Evolutionary conservation across 139 green algal genomes (phyloP), one percentile per base, ranked within the genome.

Genomic region (Chlorella sp.): DNA sequence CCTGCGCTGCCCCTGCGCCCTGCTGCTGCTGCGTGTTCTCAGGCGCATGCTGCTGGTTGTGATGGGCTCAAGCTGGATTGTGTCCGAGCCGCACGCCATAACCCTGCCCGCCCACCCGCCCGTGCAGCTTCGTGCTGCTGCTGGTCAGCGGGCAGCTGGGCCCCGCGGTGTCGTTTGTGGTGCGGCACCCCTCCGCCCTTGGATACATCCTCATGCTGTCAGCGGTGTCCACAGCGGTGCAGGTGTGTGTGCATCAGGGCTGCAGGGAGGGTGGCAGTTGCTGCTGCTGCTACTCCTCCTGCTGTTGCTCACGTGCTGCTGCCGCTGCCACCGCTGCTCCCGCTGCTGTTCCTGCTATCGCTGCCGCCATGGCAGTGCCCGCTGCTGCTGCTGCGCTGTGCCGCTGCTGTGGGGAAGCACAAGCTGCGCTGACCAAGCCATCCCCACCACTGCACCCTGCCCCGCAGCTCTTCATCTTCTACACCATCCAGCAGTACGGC

Each of bases 381-480:
- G n/a, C n/a, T n/a, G n/a, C n/a, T n/a, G n/a, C n/a, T n/a, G n/a
- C n/a, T n/a, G n/a, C n/a, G n/a, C n/a, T n/a, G n/a, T n/a, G n/a
- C n/a, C n/a, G n/a, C n/a, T n/a, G n/a, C n/a, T n/a, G n/a, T n/a
- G n/a, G n/a, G n/a, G n/a, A n/a, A n/a, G n/a, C n/a, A n/a, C n/a
- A n/a, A n/a, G n/a, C n/a, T n/a, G n/a, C n/a, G n/a, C 44, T 51
- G 44, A 34, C 70, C 39, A 1, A 30, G 2, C 16, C 67, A 15
- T 15, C 70, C 70, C 9, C 6, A 12, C 26, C 44, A 51, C 9
- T 51, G 6, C 44, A 6, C 44, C 9, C 44, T 9, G 7, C 44
- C 9, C 44, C 44, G 9, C 94, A 98, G 90, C 90, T 98, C 63
- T 92, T 97, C 72, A 97, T 98, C 78, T 89, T 74, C 17, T 74